Conservation (phyloP, 106 monocot species). For the Narthecium ossifragum region DNA sequence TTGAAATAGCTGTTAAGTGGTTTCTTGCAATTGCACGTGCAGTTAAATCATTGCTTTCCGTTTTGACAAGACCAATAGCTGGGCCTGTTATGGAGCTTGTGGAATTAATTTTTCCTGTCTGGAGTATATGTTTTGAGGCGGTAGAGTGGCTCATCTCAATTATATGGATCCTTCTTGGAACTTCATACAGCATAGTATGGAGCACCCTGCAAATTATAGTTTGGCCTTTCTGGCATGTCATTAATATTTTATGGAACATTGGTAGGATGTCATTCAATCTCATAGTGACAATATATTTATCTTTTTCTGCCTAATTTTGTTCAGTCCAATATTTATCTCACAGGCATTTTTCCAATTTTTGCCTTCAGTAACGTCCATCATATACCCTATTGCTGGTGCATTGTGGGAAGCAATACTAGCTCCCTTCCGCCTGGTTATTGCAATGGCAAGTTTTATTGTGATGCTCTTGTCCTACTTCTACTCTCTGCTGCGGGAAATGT, state of each 20-base stretch:
- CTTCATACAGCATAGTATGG: constrained; percentile 32
- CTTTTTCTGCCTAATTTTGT: constrained; percentile 3
- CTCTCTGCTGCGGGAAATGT: constrained; percentile 35
- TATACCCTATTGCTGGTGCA: constrained; percentile 64
- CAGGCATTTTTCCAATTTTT: constrained; percentile 6
- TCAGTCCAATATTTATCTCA: not conserved
- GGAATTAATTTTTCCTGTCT: constrained; percentile 53
- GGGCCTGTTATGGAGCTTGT: constrained; percentile 61
- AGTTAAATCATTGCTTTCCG: constrained; percentile 43
- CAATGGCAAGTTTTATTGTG: constrained; percentile 30
- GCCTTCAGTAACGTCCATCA: constrained; percentile 45
- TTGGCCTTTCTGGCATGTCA: constrained; percentile 67
- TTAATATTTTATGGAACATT: constrained; percentile 39
- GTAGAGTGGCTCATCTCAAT: constrained; percentile 42
- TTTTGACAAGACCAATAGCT: constrained; percentile 58
- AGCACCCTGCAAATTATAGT: constrained; percentile 45
- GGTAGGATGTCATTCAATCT: constrained; percentile 39
- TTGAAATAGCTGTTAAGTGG: constrained; percentile 79
- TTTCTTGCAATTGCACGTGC: constrained; percentile 50
- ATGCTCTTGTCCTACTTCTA: constrained; percentile 33
- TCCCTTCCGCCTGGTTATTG: constrained; percentile 54
- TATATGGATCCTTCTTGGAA: constrained; percentile 40
- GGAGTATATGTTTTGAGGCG: constrained; percentile 55
- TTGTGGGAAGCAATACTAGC: constrained; percentile 52
- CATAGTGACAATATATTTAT: not conserved